Percentiles rank a stretch among this genome's conserved stretches.
These are phyloP conservation scores for Colletotrichum gigasporum DNA, from an alignment of 2,329 filamentous ascomycete genomes.

Conservation along the genomic window DNA sequence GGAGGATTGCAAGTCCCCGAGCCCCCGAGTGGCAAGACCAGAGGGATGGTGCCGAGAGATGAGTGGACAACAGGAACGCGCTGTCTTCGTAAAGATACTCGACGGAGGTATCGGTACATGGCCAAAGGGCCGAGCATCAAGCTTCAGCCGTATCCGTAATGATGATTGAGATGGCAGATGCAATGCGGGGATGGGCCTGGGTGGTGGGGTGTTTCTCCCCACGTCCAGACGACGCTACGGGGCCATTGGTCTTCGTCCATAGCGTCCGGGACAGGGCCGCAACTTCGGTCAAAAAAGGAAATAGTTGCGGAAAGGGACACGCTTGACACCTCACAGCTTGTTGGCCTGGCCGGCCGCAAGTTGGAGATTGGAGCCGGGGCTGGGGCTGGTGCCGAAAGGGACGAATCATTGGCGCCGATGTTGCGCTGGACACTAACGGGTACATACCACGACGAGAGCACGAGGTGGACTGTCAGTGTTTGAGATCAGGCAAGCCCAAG, in stretches of 20 bases:
- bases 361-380: neutral
- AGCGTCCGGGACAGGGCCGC: slow-evolving; percentile 23
- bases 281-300: slow-evolving; percentile 26
- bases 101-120: neutral
- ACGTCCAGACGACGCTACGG: neutral
- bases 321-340: neutral
- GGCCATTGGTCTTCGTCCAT: slow-evolving; percentile 18
- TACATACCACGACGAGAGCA: neutral
- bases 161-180: slow-evolving; percentile 25
- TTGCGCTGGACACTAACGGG: neutral
- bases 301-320: slow-evolving; percentile 18
- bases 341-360: neutral
- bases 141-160: neutral
- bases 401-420: neutral
- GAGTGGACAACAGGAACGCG: neutral
- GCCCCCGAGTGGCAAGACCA: neutral
- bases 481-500: neutral
- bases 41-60: neutral
- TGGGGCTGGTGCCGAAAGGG: neutral
- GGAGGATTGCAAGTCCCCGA: neutral
- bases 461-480: neutral
- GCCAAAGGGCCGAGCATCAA: neutral
- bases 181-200: slow-evolving; percentile 10
- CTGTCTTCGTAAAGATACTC: neutral
- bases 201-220: neutral